Base-by-base conservation (phyloP, 768 basidiomycete genomes). In the Kwoniella sp. region DNA sequence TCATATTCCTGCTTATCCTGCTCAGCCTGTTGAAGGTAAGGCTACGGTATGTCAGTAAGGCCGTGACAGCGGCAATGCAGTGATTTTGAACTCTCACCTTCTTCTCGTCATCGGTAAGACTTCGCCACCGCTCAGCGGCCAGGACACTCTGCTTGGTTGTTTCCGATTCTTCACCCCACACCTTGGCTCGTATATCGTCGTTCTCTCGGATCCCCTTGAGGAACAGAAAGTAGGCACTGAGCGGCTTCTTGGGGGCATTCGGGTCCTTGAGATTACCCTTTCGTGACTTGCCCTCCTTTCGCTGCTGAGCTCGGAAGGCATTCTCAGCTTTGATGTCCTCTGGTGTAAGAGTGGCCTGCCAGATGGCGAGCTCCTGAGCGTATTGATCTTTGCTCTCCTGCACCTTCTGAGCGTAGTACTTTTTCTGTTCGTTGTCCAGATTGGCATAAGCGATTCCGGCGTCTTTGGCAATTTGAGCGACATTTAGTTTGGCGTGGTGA, bases 201-300 rank as follows among this genome's bases (percentile, higher is more conserved):
- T 87, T 83, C 46, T 87, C 84, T 55, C 91, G 80, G 62, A 95
- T 95, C 38, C 85, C 83, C 72, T 91, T 89, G 59, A 93, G 73
- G 78, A 91, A 95, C 84, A 92, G 87, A 60, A 95, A 93, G 68
- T 93, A 95, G 0, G 91, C 89, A 69, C 84, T 86, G 37, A 93
- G 81, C 5, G 91, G 91, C 70, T 93, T 93, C 83, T 90, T 92
- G 3, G 91, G 91, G 7, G 89, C 91, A 69, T 95, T 93, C 28
- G 90, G 90, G 71, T 95, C 90, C 77, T 92, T 93, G 76, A 95
- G 87, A 72, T 95, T 95, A 61, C 86, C 86, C 80, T 86, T 88
- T 58, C 89, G 81, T 32, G 87, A 90, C 75, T 89, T 90, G 57
- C 91, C 91, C 14, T 88, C 86, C 75, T 89, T 89, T 54, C 91